These are phyloP conservation scores for Corniculantispora saksenae DNA, from an alignment of 2,329 filamentous ascomycete species.

Conservation along the genomic window DNA sequence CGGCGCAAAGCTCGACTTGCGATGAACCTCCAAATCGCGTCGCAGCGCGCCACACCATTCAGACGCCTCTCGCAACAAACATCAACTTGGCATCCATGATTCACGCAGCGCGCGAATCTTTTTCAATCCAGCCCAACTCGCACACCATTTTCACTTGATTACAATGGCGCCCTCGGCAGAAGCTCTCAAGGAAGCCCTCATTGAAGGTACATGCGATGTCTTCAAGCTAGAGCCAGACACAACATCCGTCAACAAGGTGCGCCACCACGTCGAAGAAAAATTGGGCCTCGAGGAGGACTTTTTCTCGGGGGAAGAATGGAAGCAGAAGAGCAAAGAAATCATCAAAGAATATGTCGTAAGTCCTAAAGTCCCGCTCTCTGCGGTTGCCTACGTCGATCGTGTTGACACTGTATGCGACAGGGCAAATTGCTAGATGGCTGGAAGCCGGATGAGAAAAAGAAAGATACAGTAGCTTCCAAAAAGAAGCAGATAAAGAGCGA, in stretches of 20 bases:
- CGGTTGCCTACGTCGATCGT: neutral
- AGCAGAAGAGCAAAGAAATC: slow-evolving; percentile 57
- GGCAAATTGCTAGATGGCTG: slow-evolving; percentile 40
- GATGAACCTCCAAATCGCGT: slow-evolving; percentile 11
- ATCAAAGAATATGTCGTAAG: slow-evolving; percentile 58
- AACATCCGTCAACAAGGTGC: slow-evolving; percentile 59
- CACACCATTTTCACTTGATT: neutral
- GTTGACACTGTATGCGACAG: slow-evolving; percentile 26
- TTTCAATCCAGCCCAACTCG: too few species aligned
- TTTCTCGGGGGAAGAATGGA: slow-evolving; percentile 54
- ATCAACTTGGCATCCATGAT: neutral
- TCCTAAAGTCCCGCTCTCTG: slow-evolving; percentile 17
- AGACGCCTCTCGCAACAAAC: neutral
- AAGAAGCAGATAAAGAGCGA: slow-evolving; percentile 37
- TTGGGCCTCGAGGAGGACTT: slow-evolving; percentile 53
- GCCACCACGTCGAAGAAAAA: slow-evolving; percentile 52
- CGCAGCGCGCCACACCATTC: neutral
- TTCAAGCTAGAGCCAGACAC: slow-evolving; percentile 46
- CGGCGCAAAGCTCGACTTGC: slow-evolving; percentile 5
- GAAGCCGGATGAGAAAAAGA: slow-evolving; percentile 27
- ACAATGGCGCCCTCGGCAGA: slow-evolving; percentile 44
- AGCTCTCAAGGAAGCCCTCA: slow-evolving; percentile 47
- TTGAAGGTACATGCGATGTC: slow-evolving; percentile 47
- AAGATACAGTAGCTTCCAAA: slow-evolving; percentile 29
- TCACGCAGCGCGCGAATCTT: neutral